Percentiles rank a stretch among this genome's conserved stretches.
phyloP scores from a whole-genome alignment of 805 yeast species.

The Saturnispora mendoncae region DNA sequence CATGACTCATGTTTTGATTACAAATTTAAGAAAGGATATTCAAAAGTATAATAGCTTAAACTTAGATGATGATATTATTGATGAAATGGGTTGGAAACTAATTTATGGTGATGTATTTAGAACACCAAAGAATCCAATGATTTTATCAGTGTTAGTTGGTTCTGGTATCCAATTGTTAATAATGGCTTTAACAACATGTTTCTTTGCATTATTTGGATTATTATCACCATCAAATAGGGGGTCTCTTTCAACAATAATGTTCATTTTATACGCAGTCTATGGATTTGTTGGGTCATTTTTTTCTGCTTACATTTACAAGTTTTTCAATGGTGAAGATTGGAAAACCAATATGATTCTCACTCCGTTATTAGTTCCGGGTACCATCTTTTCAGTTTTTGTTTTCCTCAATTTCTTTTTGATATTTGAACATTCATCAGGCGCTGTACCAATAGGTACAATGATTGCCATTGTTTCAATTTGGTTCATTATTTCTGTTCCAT shows the following conservation, averaged over 20 bases:
- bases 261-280: conserved; percentile 69
- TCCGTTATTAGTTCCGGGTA: conserved; percentile 80
- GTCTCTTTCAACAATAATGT: conserved; percentile 81
- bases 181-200: conserved; percentile 64
- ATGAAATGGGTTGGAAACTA: conserved; percentile 95
- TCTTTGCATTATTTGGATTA: conserved; percentile 81
- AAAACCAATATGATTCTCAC: conserved; percentile 75
- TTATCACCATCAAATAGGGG: conserved; percentile 94
- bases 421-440: conserved; percentile 78
- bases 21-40: conserved; percentile 79
- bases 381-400: conserved; percentile 52
- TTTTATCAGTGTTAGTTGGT: conserved; percentile 76
- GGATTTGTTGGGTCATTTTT: conserved; percentile 80
- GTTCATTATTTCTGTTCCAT: conserved; percentile 79
- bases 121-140: conserved; percentile 60
- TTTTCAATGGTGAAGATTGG: conserved; percentile 90
- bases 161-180: conserved; percentile 78
- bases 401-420: conserved; percentile 76
- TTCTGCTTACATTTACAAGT: conserved; percentile 78
- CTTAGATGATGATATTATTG: conserved; percentile 77
- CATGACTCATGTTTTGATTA: conserved; percentile 67
- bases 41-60: conserved; percentile 82
- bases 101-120: conserved; percentile 94
- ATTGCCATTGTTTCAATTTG: conserved; percentile 71
- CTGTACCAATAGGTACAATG: conserved; percentile 89